Conservation (phyloP, 2,329 filamentous ascomycete genomes). For the Fusarium fracticaudum region DNA sequence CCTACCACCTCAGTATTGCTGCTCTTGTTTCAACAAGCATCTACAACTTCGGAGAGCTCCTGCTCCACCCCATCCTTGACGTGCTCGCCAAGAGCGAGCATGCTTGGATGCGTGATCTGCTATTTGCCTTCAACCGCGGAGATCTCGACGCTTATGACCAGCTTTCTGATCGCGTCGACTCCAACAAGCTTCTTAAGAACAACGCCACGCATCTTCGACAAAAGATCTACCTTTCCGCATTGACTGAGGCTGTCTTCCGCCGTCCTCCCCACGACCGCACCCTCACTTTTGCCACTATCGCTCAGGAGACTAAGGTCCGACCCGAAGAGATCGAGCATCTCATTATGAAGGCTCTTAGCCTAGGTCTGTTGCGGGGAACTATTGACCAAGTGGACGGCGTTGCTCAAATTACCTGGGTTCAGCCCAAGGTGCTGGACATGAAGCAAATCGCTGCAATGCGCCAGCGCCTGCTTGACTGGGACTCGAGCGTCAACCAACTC, state of each 20-base stretch:
- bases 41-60: conserved; percentile 99
- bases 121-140: conserved; percentile 97
- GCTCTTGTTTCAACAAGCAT: conserved; percentile 94
- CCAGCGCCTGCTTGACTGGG: conserved; percentile 89
- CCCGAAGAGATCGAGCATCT: conserved; percentile 95
- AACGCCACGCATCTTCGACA: conserved; percentile 89
- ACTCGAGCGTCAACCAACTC: conserved; percentile 92
- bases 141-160: conserved; percentile 89
- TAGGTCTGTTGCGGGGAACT: conserved; percentile 87
- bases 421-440: conserved; percentile 97
- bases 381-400: conserved; percentile 97
- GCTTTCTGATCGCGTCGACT: conserved; percentile 81
- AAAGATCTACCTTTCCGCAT: conserved; percentile 96
- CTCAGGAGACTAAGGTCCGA: conserved; percentile 90
- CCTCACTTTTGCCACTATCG: conserved; percentile 90
- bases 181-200: conserved; percentile 80
- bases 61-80: conserved; percentile 95
- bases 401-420: conserved; percentile 97
- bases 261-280: conserved; percentile 94
- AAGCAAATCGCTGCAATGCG: conserved; percentile 95
- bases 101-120: conserved; percentile 91
- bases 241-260: conserved; percentile 96
- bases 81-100: conserved; percentile 75
- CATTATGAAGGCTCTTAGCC: conserved; percentile 98
- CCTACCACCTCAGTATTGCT: conserved; percentile 92